These are phyloP conservation scores for Rheum nobile DNA, from an alignment of 148 eudicot genomes.

Conservation along the genomic window DNA sequence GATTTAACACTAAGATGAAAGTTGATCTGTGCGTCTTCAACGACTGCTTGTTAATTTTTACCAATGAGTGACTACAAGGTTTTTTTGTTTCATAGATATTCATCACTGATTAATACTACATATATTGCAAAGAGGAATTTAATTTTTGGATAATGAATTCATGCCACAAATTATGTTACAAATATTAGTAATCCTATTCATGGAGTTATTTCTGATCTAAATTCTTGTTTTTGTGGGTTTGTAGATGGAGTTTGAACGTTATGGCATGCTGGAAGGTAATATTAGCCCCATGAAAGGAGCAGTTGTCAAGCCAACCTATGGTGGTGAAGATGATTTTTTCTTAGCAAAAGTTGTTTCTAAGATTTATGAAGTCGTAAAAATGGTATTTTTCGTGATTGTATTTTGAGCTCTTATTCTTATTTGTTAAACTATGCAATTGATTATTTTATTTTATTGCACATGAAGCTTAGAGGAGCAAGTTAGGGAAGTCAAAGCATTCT, in stretches of 20 bases:
- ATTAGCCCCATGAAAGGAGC: slow-evolving; percentile 89
- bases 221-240: not conserved
- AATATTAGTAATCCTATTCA: not conserved
- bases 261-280: slow-evolving; percentile 94
- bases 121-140: not conserved
- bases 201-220: not conserved
- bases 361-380: slow-evolving; percentile 63
- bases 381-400: slow-evolving; percentile 26
- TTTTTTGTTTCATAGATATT: no score
- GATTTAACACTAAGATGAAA: no score
- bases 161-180: not conserved
- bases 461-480: slow-evolving; percentile 85
- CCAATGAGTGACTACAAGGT: no score
- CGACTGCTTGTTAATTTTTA: no score
- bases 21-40: no score
- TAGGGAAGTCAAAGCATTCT: slow-evolving; percentile 83
- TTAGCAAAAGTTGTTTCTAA: slow-evolving; percentile 74
- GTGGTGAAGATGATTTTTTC: slow-evolving; percentile 89
- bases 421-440: not conserved
- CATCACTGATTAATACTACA: not conserved
- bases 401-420: not conserved
- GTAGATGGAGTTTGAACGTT: slow-evolving; percentile 92
- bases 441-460: slow-evolving; percentile 13
- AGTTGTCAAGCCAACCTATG: slow-evolving; percentile 87
- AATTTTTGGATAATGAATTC: not conserved